Conservation (phyloP, 2,329 filamentous ascomycete genomes). For the Aspergillus sp. region DNA sequence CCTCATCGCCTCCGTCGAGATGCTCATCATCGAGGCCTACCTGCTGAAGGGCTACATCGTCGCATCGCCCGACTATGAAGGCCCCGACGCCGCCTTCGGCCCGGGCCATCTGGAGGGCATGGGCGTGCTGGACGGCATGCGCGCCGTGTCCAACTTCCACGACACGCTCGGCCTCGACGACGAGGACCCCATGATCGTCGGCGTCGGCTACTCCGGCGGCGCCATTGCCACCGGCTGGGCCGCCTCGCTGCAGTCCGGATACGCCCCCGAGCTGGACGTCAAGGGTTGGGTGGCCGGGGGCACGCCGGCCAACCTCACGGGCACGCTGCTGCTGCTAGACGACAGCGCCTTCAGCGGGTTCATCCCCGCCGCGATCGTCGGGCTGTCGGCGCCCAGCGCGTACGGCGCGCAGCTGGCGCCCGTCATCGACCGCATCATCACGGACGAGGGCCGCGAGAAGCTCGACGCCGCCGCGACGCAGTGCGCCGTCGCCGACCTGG, state of each 20-base stretch:
- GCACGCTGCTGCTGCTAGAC: conserved; percentile 22
- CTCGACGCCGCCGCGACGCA: conserved; percentile 15
- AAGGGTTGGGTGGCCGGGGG: conserved; percentile 30
- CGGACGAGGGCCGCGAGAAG: conserved; percentile 13
- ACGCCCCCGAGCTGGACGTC: conserved; percentile 54
- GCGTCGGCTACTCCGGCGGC: conserved; percentile 59
- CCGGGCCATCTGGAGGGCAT: conserved; percentile 46
- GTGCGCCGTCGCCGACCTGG: conserved; percentile 19
- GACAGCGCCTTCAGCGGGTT: conserved; percentile 25
- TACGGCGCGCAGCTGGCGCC: conserved; percentile 23
- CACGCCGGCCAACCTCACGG: conserved; percentile 27
- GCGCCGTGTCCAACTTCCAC: conserved; percentile 36
- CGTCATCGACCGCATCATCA: conserved; percentile 20
- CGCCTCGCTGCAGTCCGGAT: conserved; percentile 51
- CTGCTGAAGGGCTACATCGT: conserved; percentile 49
- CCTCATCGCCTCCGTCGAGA: conserved; percentile 30
- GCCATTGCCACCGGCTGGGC: conserved; percentile 54
- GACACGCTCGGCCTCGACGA: conserved; percentile 15
- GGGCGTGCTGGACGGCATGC: conserved; percentile 45
- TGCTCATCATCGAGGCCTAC: conserved; percentile 30
- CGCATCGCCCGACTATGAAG: conserved; percentile 50
- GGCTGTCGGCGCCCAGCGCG: conserved; percentile 21
- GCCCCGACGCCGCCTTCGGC: conserved; percentile 45
- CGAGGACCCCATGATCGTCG: conserved; percentile 27
- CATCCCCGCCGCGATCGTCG: conserved; percentile 22